Conservation (phyloP, 73 alveolate genomes). For the Symbiodinium pilosum region DNA sequence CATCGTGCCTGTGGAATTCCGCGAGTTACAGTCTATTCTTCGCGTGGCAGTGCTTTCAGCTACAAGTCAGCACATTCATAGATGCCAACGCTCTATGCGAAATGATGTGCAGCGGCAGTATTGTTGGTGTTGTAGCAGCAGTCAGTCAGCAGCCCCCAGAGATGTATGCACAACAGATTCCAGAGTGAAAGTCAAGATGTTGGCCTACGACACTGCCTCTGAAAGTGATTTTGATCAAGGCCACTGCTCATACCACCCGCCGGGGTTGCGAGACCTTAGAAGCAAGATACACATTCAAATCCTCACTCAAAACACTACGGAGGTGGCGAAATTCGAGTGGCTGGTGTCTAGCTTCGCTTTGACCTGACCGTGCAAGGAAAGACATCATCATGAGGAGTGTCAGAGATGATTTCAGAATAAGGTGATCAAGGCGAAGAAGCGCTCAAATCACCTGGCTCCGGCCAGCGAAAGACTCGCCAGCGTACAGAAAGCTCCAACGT, state of each 20-base stretch:
- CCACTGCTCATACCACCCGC: too few relatives aligned
- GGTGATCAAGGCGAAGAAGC: neutral
- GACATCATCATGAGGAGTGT: neutral
- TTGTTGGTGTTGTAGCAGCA: neutral
- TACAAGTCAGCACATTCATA: neutral
- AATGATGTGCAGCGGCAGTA: neutral
- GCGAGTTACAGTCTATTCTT: too few relatives aligned
- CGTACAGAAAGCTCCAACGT: too few relatives aligned
- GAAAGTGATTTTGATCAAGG: too few relatives aligned
- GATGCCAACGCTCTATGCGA: neutral
- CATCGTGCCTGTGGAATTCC: too few relatives aligned
- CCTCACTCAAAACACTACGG: neutral
- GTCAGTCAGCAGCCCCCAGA: neutral
- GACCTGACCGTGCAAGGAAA: neutral
- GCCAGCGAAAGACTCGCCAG: neutral
- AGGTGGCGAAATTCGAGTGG: neutral
- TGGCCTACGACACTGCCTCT: neutral
- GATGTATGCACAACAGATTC: neutral
- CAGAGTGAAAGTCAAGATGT: neutral
- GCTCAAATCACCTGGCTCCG: neutral
- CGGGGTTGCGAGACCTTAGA: too few relatives aligned
- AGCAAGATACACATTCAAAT: too few relatives aligned
- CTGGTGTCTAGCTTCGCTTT: neutral
- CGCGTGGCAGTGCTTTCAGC: too few relatives aligned
- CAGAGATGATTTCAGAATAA: neutral